Evolutionary conservation across 495 filamentous ascomycete species (phyloP), one percentile per base, ranked within the genome.

Genomic region (Aspergillus indologenus): DNA sequence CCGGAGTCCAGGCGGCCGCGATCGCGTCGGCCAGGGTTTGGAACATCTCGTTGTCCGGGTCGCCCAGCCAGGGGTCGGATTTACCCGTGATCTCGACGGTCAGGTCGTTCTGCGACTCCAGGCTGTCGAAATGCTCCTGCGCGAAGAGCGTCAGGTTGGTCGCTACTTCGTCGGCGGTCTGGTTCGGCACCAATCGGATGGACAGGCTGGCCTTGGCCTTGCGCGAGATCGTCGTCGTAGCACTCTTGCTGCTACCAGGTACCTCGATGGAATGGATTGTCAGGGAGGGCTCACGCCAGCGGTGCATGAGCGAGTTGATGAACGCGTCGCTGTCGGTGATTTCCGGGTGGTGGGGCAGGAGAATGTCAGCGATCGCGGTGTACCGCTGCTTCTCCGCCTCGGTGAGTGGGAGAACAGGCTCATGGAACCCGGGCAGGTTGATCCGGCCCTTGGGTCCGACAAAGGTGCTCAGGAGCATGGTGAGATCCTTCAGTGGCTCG

Each of bases 1-100:
- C 60, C 7, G 66, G 65, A 23, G 68, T 70, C 94, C 94, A 98
- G 0, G 87, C 93, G 21, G 85, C 79, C 71, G 90, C 86, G 49
- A 98, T 86, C 0, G 93, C 95, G 57, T 88, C 81, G 62, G 96
- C 91, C 1, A 98, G 82, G 0, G 91, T 96, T 42, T 85, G 83
- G 66, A 96, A 98, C 62, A 96, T 91, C 63, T 92, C 84, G 60
- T 95, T 98, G 29, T 87, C 84, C 15, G 89, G 91, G 57, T 96
- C 91, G 2, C 94, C 94, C 0, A 98, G 83, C 94, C 94, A 98
- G 17, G 94, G 90, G 66, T 98, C 94, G 1, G 94, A 93, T 69
- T 90, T 88, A 61, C 96, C 91, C 47, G 94, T 91, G 61, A 98
- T 91, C 24, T 84, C 83, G 22, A 98, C 84, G 1, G 83, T 88